A percentile compares a stretch with the other conserved stretches of the same genome.
Evolutionary conservation across 371 early-diverging fungal species (phyloP).

Genomic region (Apophysomyces ossiformis): DNA sequence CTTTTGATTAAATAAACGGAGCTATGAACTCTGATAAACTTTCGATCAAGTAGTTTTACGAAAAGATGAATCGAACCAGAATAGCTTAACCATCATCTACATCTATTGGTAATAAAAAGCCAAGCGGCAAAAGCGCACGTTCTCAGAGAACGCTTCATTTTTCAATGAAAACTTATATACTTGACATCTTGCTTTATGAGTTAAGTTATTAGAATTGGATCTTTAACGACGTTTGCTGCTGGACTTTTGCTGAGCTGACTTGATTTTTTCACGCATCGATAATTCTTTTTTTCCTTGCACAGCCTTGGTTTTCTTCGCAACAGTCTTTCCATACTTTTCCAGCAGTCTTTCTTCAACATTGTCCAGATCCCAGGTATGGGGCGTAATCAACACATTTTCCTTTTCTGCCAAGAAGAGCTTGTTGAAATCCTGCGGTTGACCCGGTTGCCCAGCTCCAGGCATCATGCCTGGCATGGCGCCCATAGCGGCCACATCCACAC

Average conservation of each 20-base stretch:
- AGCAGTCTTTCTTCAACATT: conserved; percentile 85
- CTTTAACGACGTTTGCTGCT: conserved; percentile 33
- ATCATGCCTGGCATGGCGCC: conserved; percentile 56
- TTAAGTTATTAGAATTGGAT: not conserved
- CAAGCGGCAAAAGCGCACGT: too few relatives aligned
- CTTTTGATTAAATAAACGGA: not conserved
- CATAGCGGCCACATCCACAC: conserved; percentile 91
- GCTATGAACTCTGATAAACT: too few relatives aligned
- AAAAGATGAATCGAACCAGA: too few relatives aligned
- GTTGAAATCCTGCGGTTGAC: conserved; percentile 82
- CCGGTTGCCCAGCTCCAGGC: conserved; percentile 61
- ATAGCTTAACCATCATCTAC: too few relatives aligned
- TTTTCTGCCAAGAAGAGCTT: conserved; percentile 88
- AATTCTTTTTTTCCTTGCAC: conserved; percentile 20
- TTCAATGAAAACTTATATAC: too few relatives aligned
- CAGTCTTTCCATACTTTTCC: conserved; percentile 73
- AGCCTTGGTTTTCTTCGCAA: conserved; percentile 1
- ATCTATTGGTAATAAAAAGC: too few relatives aligned
- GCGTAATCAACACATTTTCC: conserved; percentile 85
- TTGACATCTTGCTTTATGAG: too few relatives aligned
- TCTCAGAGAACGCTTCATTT: too few relatives aligned
- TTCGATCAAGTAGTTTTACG: too few relatives aligned
- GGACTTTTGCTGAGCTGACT: conserved; percentile 32
- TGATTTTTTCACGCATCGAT: conserved; percentile 33
- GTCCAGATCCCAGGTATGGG: conserved; percentile 83